A percentile compares a stretch with the other conserved stretches of the same genome.
Evolutionary conservation across 495 filamentous ascomycete genomes (phyloP).

Genomic region (Xylaria cubensis): DNA sequence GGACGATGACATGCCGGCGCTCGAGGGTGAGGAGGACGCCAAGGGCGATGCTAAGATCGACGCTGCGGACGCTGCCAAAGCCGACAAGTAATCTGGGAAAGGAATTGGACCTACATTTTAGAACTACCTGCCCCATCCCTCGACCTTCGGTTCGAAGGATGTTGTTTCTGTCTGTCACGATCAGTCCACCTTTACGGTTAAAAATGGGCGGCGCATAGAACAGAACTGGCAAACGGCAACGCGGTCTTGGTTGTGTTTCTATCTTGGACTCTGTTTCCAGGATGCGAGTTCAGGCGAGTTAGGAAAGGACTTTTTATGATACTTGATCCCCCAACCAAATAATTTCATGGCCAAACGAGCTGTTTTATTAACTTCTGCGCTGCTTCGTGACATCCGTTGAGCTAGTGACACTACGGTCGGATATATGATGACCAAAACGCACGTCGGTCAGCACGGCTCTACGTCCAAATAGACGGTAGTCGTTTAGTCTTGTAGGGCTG

Average conservation of each 20-base stretch:
- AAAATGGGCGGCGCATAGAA: constrained; percentile 20
- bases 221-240: constrained; percentile 24
- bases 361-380: background rate
- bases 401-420: background rate
- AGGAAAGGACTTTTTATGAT: constrained; percentile 21
- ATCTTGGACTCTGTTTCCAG: constrained; percentile 17
- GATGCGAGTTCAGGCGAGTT: constrained; percentile 24
- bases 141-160: background rate
- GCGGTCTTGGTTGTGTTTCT: constrained; percentile 19
- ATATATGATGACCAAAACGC: background rate
- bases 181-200: constrained; percentile 20
- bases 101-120: constrained; percentile 7
- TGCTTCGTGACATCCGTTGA: background rate
- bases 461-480: background rate
- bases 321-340: constrained; percentile 9
- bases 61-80: background rate
- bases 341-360: constrained; percentile 19
- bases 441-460: background rate
- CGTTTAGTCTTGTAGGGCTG: background rate
- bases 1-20: constrained; percentile 47
- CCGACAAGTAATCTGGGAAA: constrained; percentile 17
- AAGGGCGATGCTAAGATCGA: constrained; percentile 34
- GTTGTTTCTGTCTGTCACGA: constrained; percentile 18
- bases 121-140: constrained; percentile 15
- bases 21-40: constrained; percentile 58